phyloP scores from a whole-genome alignment of 1,139 yeast species.

The Yamadazyma diospyri region DNA sequence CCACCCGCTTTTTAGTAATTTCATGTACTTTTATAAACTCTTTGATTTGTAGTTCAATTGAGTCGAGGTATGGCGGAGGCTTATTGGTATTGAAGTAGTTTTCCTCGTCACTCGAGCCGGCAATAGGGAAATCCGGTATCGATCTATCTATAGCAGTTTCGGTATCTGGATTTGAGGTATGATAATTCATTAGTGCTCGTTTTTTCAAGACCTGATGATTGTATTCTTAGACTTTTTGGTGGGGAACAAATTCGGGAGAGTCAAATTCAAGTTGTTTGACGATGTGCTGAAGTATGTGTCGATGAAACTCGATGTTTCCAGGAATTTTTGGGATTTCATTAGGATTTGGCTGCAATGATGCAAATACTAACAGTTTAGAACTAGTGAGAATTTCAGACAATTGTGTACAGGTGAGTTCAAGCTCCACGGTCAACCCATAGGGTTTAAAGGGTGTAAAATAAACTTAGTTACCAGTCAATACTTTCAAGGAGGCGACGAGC shows the following conservation, averaged over 20 bases:
- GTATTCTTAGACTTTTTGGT: constrained; percentile 6
- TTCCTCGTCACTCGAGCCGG: constrained; percentile 70
- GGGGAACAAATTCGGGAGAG: constrained; percentile 22
- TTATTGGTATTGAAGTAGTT: constrained; percentile 66
- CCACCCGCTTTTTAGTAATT: constrained; percentile 51
- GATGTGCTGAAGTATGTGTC: constrained; percentile 35
- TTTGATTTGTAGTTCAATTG: constrained; percentile 52
- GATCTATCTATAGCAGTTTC: constrained; percentile 74
- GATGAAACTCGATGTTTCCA: too few relatives aligned
- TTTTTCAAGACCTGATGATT: constrained; percentile 1
- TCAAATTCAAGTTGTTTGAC: constrained; percentile 42
- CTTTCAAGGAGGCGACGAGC: constrained; percentile 41
- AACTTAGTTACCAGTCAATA: constrained; percentile 34
- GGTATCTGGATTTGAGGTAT: constrained; percentile 70
- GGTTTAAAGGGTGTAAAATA: constrained; percentile 29
- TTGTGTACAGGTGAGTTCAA: constrained; percentile 53
- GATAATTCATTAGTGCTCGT: constrained; percentile 20
- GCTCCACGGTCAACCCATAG: constrained; percentile 32
- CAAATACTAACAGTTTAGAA: constrained; percentile 23
- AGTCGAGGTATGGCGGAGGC: constrained; percentile 71
- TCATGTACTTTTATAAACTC: constrained; percentile 55
- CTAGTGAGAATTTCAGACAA: constrained; percentile 52
- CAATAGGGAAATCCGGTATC: constrained; percentile 76
- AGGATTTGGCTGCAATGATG: too few relatives aligned
- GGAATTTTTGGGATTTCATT: too few relatives aligned